Evolutionary conservation across 2,329 filamentous ascomycete species (phyloP).

Genomic region (Beauveria sp.): DNA sequence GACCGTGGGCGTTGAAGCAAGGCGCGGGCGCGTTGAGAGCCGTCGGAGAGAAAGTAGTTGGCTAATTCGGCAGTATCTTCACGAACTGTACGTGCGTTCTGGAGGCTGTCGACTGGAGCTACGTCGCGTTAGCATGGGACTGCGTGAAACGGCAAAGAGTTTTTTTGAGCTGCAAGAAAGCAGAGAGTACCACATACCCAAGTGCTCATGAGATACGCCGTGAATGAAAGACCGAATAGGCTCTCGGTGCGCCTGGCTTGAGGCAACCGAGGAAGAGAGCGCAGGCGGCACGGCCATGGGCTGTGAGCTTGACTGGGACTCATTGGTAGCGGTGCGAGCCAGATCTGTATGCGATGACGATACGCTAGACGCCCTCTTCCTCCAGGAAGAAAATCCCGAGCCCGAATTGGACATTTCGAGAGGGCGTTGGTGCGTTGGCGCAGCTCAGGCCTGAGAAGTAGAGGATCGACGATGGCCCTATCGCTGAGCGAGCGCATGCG

Average conservation of each 20-base stretch:
- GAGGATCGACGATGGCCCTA: not conserved
- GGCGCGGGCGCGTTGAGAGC: constrained; percentile 35
- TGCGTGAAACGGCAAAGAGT: not conserved
- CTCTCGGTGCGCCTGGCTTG: constrained; percentile 42
- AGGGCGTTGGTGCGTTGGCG: not conserved
- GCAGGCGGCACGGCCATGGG: constrained; percentile 14
- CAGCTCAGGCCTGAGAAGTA: not conserved
- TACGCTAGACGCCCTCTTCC: constrained; percentile 32
- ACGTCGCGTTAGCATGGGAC: constrained; percentile 1
- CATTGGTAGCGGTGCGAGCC: constrained; percentile 15
- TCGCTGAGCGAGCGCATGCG: not conserved
- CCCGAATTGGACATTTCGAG: constrained; percentile 38
- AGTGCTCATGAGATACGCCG: constrained; percentile 51
- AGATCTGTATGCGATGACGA: constrained; percentile 25
- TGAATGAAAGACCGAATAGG: constrained; percentile 67
- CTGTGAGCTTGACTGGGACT: constrained; percentile 15
- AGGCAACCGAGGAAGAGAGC: constrained; percentile 33
- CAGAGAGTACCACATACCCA: constrained; percentile 37
- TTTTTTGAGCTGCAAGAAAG: not conserved
- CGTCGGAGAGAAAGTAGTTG: constrained; percentile 67
- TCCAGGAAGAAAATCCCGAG: constrained; percentile 41
- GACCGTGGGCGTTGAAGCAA: constrained; percentile 34
- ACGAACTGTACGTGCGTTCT: constrained; percentile 71
- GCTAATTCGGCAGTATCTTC: constrained; percentile 84
- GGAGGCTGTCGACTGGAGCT: constrained; percentile 57